Evolutionary conservation across 257 asterid genomes (phyloP).

Genomic region (Orobanche coerulescens): DNA sequence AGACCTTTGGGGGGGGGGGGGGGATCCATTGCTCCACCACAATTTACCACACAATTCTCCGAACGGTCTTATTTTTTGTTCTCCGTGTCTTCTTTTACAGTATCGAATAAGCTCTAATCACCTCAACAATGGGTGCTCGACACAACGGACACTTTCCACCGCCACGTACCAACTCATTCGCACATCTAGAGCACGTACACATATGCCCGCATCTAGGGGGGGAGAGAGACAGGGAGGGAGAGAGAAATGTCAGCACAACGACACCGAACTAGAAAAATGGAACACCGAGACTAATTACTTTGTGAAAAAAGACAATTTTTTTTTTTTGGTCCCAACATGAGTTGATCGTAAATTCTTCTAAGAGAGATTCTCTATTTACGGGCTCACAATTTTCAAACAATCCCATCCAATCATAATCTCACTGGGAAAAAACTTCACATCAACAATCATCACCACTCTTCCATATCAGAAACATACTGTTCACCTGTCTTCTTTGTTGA

Average conservation of each 20-base stretch:
- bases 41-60: slow-evolving; percentile 23
- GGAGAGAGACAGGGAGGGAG: neutral
- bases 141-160: slow-evolving; percentile 97
- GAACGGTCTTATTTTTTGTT: slow-evolving; percentile 24
- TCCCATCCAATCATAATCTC: too few species aligned
- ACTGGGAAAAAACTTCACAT: too few species aligned
- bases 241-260: neutral
- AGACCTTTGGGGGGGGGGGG: slow-evolving; percentile 22
- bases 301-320: too few species aligned
- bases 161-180: slow-evolving; percentile 79
- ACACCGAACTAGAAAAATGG: neutral
- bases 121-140: slow-evolving; percentile 96
- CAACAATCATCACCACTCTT: too few species aligned
- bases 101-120: slow-evolving; percentile 92
- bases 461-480: too few species aligned
- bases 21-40: slow-evolving; percentile 28
- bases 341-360: too few species aligned
- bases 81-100: slow-evolving; percentile 40
- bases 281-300: neutral
- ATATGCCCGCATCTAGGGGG: slow-evolving; percentile 88
- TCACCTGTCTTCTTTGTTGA: too few species aligned
- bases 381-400: too few species aligned
- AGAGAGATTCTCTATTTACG: too few species aligned
- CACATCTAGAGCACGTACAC: slow-evolving; percentile 98
- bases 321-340: too few species aligned